Base-by-base conservation (phyloP, 257 asterid species). In the Capsicum pubescens region DNA sequence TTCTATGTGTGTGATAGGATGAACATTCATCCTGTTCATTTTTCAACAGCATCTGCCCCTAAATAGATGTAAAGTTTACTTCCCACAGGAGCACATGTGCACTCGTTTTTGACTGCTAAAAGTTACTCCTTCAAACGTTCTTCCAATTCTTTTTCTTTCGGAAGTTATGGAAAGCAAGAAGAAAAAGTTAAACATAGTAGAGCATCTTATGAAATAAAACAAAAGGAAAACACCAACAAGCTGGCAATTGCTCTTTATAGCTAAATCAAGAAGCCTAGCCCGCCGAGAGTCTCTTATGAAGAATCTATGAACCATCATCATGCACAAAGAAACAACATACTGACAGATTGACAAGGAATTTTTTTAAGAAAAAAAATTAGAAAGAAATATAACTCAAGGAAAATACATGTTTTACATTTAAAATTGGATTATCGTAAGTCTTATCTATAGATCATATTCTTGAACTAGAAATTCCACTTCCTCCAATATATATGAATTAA, bases 391-490 rank as follows among this genome's bases (percentile, higher is more conserved):
- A 39, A 19, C 35, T 10, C 42, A 13, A 71, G 59, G 42, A 48
- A 48, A 72, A 46, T n/a, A 46, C 11, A 7, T 70, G 17, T 9
- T 44, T 9, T 70, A 44, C 36, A 70, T 70, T 70, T 70, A 17
- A 70, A 44, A 9, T 70, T 70, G 26, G 57, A n/a, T 44, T 11
- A 70, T 70, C 35, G 17, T 9, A 44, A 17, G 36, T 17, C 35
- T 17, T 16, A 44, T 17, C 57, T 44, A 44, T 70, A 44, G 79
- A 70, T 17, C 36, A 70, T 44, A 70, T 70, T 70, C 57, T 70
- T 44, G 79, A 70, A 17, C 8, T 9, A 70, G 57, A 70, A 70
- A 44, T 17, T 70, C 57, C 57, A 44, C 79, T 70, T 70, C 56
- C 79, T 44, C 79, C 3, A 44, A 70, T 70, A 70, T 17, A 44